Evolutionary conservation across 208 protist species (phyloP), one percentile per base, ranked within the genome.

Genomic region (Tritrichomonas foetus): DNA sequence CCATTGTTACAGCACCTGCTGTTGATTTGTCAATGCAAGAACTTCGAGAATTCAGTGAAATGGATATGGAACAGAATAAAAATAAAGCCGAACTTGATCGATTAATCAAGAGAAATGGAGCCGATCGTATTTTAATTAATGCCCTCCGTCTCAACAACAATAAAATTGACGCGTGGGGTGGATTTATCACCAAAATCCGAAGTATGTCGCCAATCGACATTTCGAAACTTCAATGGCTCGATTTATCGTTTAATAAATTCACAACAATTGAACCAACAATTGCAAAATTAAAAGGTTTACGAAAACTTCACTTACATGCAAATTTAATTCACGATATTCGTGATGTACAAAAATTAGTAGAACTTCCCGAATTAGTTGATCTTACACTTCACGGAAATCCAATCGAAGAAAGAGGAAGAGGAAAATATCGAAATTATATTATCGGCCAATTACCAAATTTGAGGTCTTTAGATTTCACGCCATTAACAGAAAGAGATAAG

Each of bases 11-110:
- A 39, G 39, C 78, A 0, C 78, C 78, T 2, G 41, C 78, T 53
- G 47, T 89, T 16, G 78, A 89, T 57, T 47, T 89, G 14, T 89
- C 78, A 13, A 89, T 89, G 78, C 39, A 49, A 57, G 78, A 89
- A 89, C 30, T 89, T 22, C 78, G 78, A n/a, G 78, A 89, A 89
- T 89, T 89, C 36, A 57, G 47, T 20, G 78, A 89, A 89, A 89
- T 89, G 78, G 27, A 53, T 20, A 53, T 89, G 1, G 78, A 89
- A 57, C 41, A 89, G 36, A 89, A 89, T 57, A 44, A 89, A 57
- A 89, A 89, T 16, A 49, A 44, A 39, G 27, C 13, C 5, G 78
- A 89, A 39, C 16, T 39, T 53, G 41, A 89, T 33, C 33, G 47
- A 39, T 47, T 89, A 20, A 49, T 89, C 39, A 53, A 57, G 20